These are phyloP conservation scores for Conticribra guillardii DNA, from an alignment of 108 stramenopile species.

Conservation along the genomic window DNA sequence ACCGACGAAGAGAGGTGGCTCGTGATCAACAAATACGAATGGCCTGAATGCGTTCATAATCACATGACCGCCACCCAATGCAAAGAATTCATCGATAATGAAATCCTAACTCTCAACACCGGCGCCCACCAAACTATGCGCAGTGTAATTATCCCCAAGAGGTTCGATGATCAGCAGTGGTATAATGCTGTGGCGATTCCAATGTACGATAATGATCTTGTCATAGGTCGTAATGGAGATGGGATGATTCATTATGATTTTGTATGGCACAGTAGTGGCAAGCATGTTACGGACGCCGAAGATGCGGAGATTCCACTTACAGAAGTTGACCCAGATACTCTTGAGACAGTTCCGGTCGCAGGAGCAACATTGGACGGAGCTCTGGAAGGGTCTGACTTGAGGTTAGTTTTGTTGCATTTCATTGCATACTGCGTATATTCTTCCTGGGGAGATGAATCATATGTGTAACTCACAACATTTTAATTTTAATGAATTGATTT, in stretches of 20 bases:
- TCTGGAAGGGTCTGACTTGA: not conserved
- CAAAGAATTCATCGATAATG: constrained; percentile 9
- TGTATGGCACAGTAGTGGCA: constrained; percentile 1
- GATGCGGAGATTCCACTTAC: not conserved
- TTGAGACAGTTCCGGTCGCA: not conserved
- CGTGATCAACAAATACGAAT: not conserved
- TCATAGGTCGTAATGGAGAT: not conserved
- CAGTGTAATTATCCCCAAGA: constrained; percentile 1
- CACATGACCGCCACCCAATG: constrained; percentile 1
- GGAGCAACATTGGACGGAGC: constrained; percentile 2
- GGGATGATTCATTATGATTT: constrained; percentile 5
- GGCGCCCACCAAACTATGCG: not conserved
- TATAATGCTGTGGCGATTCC: not conserved
- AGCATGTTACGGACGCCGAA: not conserved
- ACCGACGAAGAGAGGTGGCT: too few species aligned
- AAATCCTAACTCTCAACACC: not conserved
- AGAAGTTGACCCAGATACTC: not conserved
- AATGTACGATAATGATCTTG: constrained; percentile 11
- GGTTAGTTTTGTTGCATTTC: not conserved
- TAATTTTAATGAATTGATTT: not conserved
- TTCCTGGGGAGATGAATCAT: not conserved
- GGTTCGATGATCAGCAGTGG: not conserved
- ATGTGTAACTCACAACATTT: not conserved
- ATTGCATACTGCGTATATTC: too few species aligned
- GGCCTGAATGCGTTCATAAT: constrained; percentile 6